Percentiles rank a stretch among this genome's conserved stretches.
Conservation (phyloP, 805 yeast genomes). For the Cyberlindnera petersonii region DNA sequence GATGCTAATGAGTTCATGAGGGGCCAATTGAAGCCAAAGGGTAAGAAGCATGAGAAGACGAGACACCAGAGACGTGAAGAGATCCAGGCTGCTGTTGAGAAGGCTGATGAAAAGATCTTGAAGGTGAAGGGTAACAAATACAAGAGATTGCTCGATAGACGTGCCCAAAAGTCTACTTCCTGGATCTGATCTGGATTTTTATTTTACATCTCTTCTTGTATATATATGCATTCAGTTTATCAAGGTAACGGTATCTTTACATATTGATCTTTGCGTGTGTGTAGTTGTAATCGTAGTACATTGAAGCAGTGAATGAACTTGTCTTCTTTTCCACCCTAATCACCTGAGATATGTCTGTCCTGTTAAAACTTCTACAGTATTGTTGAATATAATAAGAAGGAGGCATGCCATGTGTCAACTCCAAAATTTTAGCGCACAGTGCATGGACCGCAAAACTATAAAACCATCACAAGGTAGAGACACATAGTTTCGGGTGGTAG, state of each 20-base stretch:
- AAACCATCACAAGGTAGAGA: too few relatives aligned
- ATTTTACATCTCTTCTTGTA: not conserved
- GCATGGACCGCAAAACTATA: too few relatives aligned
- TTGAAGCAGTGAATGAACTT: too few relatives aligned
- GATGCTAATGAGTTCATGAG: constrained; percentile 63
- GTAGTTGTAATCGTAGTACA: too few relatives aligned
- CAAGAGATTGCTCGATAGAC: constrained; percentile 26
- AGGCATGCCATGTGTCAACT: too few relatives aligned
- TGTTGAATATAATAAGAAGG: too few relatives aligned
- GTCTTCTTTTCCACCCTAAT: too few relatives aligned
- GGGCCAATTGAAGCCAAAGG: constrained; percentile 77
- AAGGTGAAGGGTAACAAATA: constrained; percentile 36
- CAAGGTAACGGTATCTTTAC: not conserved
- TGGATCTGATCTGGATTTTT: constrained; percentile 19
- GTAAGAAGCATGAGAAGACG: constrained; percentile 74
- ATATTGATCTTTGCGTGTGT: too few relatives aligned
- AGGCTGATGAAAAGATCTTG: constrained; percentile 62
- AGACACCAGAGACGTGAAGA: constrained; percentile 53
- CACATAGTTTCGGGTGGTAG: too few relatives aligned
- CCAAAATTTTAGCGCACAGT: too few relatives aligned
- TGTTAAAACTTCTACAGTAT: too few relatives aligned
- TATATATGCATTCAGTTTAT: not conserved
- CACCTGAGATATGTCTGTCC: too few relatives aligned
- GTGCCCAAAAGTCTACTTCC: constrained; percentile 20
- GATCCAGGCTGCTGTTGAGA: constrained; percentile 61